Base-by-base conservation (phyloP, 805 yeast species). In the Saccharomycopsis fermentans region DNA sequence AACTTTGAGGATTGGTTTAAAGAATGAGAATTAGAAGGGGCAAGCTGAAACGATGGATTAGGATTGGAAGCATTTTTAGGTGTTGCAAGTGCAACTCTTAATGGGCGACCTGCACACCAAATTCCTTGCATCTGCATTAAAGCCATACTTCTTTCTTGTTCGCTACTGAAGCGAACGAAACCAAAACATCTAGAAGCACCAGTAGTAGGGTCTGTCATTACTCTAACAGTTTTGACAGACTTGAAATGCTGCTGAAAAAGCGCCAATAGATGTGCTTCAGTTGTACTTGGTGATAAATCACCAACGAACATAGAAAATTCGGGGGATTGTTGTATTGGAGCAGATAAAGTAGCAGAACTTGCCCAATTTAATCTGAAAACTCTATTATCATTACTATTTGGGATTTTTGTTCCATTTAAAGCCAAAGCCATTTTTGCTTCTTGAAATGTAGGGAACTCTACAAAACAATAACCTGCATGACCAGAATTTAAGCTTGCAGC, bases 251-350 rank as follows among this genome's bases (percentile, higher is more conserved):
- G 78, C 68, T 86, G 92, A 69, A 87, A 87, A 55, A 87, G 74
- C 26, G 88, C 82, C 54, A 87, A 71, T 59, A 87, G 70, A 68
- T 86, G 91, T 5, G 91, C 91, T 68, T 87, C 94, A 0, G 92
- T 86, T 3, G 90, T 86, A 1, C 82, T 77, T 1, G 92, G 89
- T 1, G 90, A 79, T 61, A 87, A 74, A 69, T 87, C 94, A 39
- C 95, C 95, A n/a, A 87, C 92, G 70, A 87, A 87, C 56, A 87
- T 71, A 0, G 92, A 85, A 67, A 70, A 86, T 69, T 87, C 94
- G 0, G 91, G 91, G 9, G 86, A 78, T 64, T 82, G 86, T 6
- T 86, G 81, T 54, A 86, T 80, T 54, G 86, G 86, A 3, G 90
- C 83, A 47, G 79, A 73, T 60, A 87, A 72, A 12, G 92, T 87